Percentiles rank a stretch among this genome's conserved stretches.
Conservation (phyloP, 2,329 filamentous ascomycete species). For the Falciphora oryzae region DNA sequence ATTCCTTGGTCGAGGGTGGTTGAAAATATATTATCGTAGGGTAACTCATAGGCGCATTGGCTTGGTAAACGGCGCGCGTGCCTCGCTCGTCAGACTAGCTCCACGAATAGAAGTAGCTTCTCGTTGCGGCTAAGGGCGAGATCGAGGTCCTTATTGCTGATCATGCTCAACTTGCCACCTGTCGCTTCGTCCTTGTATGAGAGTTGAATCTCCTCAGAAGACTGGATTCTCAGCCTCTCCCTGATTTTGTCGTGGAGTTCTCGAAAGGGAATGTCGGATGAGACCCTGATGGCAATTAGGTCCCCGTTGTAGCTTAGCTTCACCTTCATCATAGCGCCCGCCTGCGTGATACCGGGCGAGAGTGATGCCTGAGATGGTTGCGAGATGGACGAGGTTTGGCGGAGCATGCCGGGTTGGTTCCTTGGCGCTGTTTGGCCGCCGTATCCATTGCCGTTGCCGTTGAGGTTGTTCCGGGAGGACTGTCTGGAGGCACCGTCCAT, state of each 20-base stretch:
- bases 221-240: slow-evolving; percentile 71
- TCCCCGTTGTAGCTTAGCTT: slow-evolving; percentile 94
- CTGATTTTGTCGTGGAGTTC: slow-evolving; percentile 79
- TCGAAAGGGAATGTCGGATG: slow-evolving; percentile 69
- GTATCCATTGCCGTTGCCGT: slow-evolving; percentile 45
- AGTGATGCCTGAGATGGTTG: slow-evolving; percentile 53
- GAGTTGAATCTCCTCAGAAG: slow-evolving; percentile 65
- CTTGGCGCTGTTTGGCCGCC: slow-evolving; percentile 42
- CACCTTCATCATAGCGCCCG: slow-evolving; percentile 68
- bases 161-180: slow-evolving; percentile 66
- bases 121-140: slow-evolving; percentile 76
- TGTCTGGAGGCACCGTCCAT: slow-evolving; percentile 56
- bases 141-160: slow-evolving; percentile 76
- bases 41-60: neutral
- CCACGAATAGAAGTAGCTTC: slow-evolving; percentile 75
- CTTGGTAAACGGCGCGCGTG: neutral
- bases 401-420: slow-evolving; percentile 34
- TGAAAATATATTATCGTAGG: slow-evolving; percentile 4
- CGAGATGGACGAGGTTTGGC: slow-evolving; percentile 41
- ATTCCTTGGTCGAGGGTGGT: neutral
- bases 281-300: slow-evolving; percentile 84
- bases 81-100: slow-evolving; percentile 35
- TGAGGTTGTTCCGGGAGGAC: slow-evolving; percentile 59
- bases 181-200: slow-evolving; percentile 83
- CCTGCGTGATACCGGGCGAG: slow-evolving; percentile 40